phyloP scores from a whole-genome alignment of 495 filamentous ascomycete genomes.

The Trichoderma reesei region DNA sequence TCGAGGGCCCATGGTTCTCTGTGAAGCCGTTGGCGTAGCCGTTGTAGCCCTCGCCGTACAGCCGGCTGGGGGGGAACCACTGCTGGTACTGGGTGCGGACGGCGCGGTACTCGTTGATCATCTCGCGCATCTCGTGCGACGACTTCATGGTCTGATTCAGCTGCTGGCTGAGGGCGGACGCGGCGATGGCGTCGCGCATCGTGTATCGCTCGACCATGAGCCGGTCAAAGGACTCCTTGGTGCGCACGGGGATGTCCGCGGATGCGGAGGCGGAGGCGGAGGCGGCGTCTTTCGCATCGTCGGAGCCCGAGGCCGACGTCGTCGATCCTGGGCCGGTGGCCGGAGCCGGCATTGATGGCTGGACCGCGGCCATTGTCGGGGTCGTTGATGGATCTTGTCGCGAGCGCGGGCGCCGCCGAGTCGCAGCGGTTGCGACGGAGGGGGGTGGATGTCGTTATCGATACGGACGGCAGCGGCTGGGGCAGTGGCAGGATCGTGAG shows the following conservation, averaged over 20 bases:
- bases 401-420: slow-evolving; percentile 1
- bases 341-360: slow-evolving; percentile 5
- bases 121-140: slow-evolving; percentile 28
- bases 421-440: neutral
- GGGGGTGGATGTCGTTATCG: neutral
- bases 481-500: too few relatives aligned
- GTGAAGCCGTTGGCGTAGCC: slow-evolving; percentile 84
- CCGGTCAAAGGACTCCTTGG: slow-evolving; percentile 41
- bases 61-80: slow-evolving; percentile 33
- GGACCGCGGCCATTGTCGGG: slow-evolving; percentile 8
- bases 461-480: too few relatives aligned
- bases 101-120: slow-evolving; percentile 41
- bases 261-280: slow-evolving; percentile 19
- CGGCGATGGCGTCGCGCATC: slow-evolving; percentile 63
- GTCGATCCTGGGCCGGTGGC: slow-evolving; percentile 8
- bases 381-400: neutral
- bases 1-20: slow-evolving; percentile 43
- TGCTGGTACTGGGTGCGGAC: slow-evolving; percentile 37
- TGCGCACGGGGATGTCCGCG: slow-evolving; percentile 24
- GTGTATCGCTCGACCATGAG: slow-evolving; percentile 67
- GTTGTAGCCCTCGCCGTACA: slow-evolving; percentile 70
- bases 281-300: slow-evolving; percentile 19
- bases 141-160: slow-evolving; percentile 29
- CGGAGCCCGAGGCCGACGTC: slow-evolving; percentile 20
- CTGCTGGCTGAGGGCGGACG: slow-evolving; percentile 46